phyloP scores from a whole-genome alignment of 345 rosid species.

The Mercurialis annua region DNA sequence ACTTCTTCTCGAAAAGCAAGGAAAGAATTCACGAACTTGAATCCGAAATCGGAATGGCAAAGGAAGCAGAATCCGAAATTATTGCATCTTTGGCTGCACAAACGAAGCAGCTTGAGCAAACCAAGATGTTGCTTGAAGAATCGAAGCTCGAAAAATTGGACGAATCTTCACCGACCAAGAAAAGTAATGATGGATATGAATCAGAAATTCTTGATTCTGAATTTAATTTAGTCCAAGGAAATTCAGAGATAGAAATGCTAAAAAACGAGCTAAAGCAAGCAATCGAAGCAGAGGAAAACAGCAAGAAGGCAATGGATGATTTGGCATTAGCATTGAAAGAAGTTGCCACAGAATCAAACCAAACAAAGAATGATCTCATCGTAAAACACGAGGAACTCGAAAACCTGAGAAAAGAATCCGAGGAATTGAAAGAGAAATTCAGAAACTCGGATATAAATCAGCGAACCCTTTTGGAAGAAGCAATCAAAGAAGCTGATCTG shows the following conservation, averaged over 20 bases:
- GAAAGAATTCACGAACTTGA: slow-evolving; percentile 44
- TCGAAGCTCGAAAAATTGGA: slow-evolving; percentile 35
- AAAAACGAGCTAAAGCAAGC: slow-evolving; percentile 49
- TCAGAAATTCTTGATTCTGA: slow-evolving; percentile 36
- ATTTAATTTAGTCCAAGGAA: slow-evolving; percentile 31
- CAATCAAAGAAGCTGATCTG: slow-evolving; percentile 49
- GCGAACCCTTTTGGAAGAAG: slow-evolving; percentile 32
- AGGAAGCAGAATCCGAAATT: slow-evolving; percentile 36
- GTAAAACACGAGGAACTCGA: slow-evolving; percentile 42
- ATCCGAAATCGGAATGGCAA: slow-evolving; percentile 38
- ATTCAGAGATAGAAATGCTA: slow-evolving; percentile 36
- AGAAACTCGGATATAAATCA: slow-evolving; percentile 33
- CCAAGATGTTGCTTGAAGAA: slow-evolving; percentile 45
- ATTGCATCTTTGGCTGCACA: slow-evolving; percentile 36
- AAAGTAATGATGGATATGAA: slow-evolving; percentile 18
- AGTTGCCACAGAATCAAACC: slow-evolving; percentile 57
- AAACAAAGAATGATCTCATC: slow-evolving; percentile 52
- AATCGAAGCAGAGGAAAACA: slow-evolving; percentile 59
- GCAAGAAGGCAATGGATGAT: slow-evolving; percentile 87
- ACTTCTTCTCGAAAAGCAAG: slow-evolving; percentile 26
- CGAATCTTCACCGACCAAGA: slow-evolving; percentile 17
- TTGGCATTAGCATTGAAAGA: slow-evolving; percentile 73
- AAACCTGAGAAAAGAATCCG: slow-evolving; percentile 28
- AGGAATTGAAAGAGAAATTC: slow-evolving; percentile 34
- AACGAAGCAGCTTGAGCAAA: slow-evolving; percentile 44